Conservation (phyloP, 2,329 filamentous ascomycete genomes). For the Claviceps sp. region DNA sequence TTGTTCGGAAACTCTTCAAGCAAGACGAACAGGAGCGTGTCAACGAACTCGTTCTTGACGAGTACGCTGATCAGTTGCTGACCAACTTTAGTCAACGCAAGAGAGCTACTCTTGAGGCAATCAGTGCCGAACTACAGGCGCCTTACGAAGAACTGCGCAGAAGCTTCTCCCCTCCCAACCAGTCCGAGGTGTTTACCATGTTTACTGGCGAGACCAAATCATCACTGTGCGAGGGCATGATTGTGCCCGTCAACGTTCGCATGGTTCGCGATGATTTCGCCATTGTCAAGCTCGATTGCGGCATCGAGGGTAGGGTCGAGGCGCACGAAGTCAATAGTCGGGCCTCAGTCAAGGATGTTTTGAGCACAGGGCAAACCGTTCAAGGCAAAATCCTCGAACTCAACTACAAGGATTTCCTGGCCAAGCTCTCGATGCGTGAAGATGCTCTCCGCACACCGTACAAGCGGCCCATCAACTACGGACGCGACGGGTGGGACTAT, state of each 20-base stretch:
- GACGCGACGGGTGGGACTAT: constrained; percentile 77
- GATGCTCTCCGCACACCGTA: constrained; percentile 64
- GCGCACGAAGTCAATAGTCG: constrained; percentile 69
- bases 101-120: constrained; percentile 89
- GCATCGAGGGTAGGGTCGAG: constrained; percentile 79
- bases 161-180: constrained; percentile 55
- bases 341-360: constrained; percentile 57
- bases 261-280: constrained; percentile 86
- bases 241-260: constrained; percentile 77
- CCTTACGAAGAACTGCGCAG: constrained; percentile 91
- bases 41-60: constrained; percentile 89
- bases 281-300: constrained; percentile 86
- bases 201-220: constrained; percentile 86
- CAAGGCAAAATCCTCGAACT: constrained; percentile 80
- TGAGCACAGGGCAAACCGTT: constrained; percentile 67
- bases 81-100: constrained; percentile 88
- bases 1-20: constrained; percentile 88
- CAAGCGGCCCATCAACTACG: constrained; percentile 54
- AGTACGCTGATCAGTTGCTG: constrained; percentile 92
- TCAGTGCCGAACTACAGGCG: constrained; percentile 80
- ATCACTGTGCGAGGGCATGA: constrained; percentile 77
- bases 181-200: constrained; percentile 87
- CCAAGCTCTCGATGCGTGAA: constrained; percentile 74
- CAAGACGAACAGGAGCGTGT: constrained; percentile 90
- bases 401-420: constrained; percentile 73